Conservation (phyloP, 257 asterid species). For the Jacaranda copaia region DNA sequence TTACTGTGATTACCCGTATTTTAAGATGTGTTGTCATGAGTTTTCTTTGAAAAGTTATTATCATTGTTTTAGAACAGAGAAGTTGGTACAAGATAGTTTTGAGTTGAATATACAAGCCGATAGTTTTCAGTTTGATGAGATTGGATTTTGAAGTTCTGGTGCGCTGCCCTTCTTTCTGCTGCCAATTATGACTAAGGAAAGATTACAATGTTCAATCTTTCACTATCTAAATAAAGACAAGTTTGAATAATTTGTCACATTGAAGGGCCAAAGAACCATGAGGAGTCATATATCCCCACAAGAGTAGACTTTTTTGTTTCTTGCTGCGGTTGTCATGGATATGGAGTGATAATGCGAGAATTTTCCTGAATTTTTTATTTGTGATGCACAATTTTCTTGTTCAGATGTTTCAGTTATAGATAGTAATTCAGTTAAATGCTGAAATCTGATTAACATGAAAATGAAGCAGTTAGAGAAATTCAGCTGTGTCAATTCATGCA, state of each 20-base stretch:
- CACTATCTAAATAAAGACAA: constrained; percentile 9
- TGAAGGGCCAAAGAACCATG: neutral
- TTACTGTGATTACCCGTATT: no score
- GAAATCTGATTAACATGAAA: neutral
- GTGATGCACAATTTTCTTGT: neutral
- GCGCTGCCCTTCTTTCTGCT: constrained; percentile 22
- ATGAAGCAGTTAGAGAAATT: neutral
- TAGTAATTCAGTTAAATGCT: neutral
- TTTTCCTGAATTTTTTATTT: neutral
- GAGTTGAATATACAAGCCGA: neutral
- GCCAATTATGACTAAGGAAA: constrained; percentile 20
- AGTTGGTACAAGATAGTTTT: neutral
- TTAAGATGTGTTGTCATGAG: no score
- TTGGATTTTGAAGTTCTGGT: constrained; percentile 10
- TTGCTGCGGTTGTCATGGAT: neutral
- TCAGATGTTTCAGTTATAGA: neutral
- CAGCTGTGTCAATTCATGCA: neutral
- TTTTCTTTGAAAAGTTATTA: no score
- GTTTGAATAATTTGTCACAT: neutral
- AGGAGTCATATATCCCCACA: constrained; percentile 1
- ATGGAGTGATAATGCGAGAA: neutral
- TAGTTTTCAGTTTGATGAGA: neutral
- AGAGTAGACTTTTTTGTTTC: constrained; percentile 3
- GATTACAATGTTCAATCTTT: constrained; percentile 12
- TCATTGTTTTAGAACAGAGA: neutral